Evolutionary conservation across 129 eudicot species (phyloP).

Genomic region (Apium graveolens): DNA sequence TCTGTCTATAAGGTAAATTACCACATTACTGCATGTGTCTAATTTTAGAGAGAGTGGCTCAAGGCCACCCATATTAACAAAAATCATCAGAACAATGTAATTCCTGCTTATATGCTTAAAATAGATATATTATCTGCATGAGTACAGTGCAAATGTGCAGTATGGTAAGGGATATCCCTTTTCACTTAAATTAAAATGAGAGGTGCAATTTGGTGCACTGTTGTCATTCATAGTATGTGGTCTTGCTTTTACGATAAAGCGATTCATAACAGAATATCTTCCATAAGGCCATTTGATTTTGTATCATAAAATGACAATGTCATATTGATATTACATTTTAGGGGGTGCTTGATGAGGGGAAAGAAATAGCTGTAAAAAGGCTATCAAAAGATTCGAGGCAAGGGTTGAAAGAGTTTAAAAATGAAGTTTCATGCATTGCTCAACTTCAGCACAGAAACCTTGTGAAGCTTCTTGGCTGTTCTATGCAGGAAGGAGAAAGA

Average conservation of each 20-base stretch:
- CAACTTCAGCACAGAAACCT: neutral
- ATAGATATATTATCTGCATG: too few relatives aligned
- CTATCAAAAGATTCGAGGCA: neutral
- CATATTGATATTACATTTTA: neutral
- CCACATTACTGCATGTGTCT: neutral
- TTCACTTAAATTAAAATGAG: too few relatives aligned
- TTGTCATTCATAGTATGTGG: too few relatives aligned
- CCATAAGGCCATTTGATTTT: too few relatives aligned
- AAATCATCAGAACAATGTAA: too few relatives aligned
- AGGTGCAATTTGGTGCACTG: too few relatives aligned
- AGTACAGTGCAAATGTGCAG: too few relatives aligned
- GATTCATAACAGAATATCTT: too few relatives aligned
- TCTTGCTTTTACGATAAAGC: too few relatives aligned
- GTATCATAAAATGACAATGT: neutral
- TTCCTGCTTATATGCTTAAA: too few relatives aligned
- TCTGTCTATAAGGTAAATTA: neutral
- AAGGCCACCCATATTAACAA: neutral
- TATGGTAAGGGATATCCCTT: too few relatives aligned
- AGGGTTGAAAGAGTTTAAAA: neutral
- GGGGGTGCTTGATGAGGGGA: neutral
- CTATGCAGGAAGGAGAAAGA: neutral
- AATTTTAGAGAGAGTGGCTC: neutral
- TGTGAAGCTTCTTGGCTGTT: neutral
- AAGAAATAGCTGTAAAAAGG: neutral
- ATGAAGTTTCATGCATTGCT: neutral